Evolutionary conservation across 73 alveolate genomes (phyloP), one percentile per base, ranked within the genome.

Genomic region (Diophrys appendiculata): DNA sequence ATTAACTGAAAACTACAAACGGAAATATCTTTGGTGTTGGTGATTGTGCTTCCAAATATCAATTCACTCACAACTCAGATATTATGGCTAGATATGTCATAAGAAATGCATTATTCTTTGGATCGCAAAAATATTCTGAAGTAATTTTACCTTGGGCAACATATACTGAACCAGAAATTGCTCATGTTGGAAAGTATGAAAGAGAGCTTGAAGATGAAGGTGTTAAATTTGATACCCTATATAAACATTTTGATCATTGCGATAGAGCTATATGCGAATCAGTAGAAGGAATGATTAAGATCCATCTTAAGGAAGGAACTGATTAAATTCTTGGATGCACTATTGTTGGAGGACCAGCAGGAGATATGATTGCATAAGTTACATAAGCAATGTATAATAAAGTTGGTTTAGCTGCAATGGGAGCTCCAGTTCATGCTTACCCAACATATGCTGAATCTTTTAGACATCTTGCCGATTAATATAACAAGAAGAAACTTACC

Each of bases 21-120:
- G 70, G 52, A 2, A 81, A 88, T 65, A 71, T 91, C 68, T 91
- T 34, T 53, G 95, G 92, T 1, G 95, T 89, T 2, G 97, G 97
- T 28, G 97, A 91, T 60, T 77, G 86, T 33, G 29, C 89, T 43
- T 65, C 88, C 0, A 55, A 43, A 30, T 79, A 43, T 54, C 73
- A 89, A 75, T 91, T 91, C 86, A 91, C 97, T 18, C 97, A 91
- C 54, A 88, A 81, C 27, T 88, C 97, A 1, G 97, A 91, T 65
- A 68, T 52, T 27, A 77, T 74, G 84, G 97, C 92, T 8, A 53
- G 95, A 55, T 54, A 69, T 69, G 90, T 80, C 1, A 77, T 84
- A 32, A 73, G 87, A 52, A 82, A 81, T 33, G 88, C 91, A 32
- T 55, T 86, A 27, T 81, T 86, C 76, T 26, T 73, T 72, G 83